A percentile compares a stretch with the other conserved stretches of the same genome.
These are phyloP conservation scores for Vicia faba DNA, from an alignment of 306 rosid species.

Conservation along the genomic window DNA sequence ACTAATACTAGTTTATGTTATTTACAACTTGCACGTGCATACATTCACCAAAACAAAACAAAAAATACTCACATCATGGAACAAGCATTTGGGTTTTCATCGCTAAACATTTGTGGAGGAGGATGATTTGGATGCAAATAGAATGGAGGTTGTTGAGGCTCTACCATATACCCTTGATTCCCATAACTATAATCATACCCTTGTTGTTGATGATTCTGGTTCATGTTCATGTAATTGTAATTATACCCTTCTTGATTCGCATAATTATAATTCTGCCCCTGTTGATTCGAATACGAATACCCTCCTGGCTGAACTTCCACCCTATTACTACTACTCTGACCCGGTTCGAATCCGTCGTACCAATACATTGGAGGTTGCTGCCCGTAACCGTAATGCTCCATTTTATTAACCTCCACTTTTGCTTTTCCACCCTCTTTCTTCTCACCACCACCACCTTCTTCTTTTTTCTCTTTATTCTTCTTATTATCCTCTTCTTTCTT, in stretches of 20 bases:
- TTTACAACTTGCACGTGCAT: slow-evolving; percentile 31
- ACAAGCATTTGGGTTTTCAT: slow-evolving; percentile 93
- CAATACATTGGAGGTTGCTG: slow-evolving; percentile 44
- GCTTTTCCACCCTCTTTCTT: slow-evolving; percentile 31
- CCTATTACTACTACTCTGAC: slow-evolving; percentile 43
- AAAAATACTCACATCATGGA: slow-evolving; percentile 64
- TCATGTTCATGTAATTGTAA: not conserved
- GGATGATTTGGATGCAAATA: slow-evolving; percentile 37
- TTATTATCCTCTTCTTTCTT: slow-evolving; percentile 49
- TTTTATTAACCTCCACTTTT: slow-evolving; percentile 53
- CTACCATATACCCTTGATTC: slow-evolving; percentile 37
- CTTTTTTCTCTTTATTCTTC: slow-evolving; percentile 29
- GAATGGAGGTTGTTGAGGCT: slow-evolving; percentile 30
- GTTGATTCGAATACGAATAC: not conserved
- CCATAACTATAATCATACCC: slow-evolving; percentile 28
- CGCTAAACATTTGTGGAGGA: slow-evolving; percentile 65
- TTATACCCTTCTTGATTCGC: slow-evolving; percentile 33
- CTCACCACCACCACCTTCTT: slow-evolving; percentile 43
- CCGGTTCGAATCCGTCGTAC: slow-evolving; percentile 58
- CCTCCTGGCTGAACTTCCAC: slow-evolving; percentile 28
- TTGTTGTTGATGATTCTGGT: not conserved
- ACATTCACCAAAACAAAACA: too few species aligned
- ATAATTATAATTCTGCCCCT: not conserved
- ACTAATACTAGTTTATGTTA: slow-evolving; percentile 16
- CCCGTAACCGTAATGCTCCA: slow-evolving; percentile 61